phyloP scores from a whole-genome alignment of 192 early-diverging fungal species.

The Physocladia obscura region DNA sequence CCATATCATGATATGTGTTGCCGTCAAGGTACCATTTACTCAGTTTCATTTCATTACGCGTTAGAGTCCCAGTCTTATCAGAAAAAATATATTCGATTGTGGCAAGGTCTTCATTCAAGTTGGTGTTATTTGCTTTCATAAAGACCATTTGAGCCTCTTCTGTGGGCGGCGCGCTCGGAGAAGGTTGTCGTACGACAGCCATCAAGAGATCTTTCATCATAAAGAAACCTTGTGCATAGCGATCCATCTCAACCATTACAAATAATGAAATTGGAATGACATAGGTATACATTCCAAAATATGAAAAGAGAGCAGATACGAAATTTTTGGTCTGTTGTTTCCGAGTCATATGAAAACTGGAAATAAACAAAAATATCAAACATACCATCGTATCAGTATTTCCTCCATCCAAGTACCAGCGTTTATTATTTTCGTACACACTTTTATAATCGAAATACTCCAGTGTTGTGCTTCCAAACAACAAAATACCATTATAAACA shows the following conservation, averaged over 20 bases:
- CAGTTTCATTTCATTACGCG: constrained; percentile 55
- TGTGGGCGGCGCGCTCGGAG: constrained; percentile 22
- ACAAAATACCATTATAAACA: constrained; percentile 44
- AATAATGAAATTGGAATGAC: constrained; percentile 76
- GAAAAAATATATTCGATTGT: constrained; percentile 85
- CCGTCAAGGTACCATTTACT: constrained; percentile 73
- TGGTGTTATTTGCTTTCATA: constrained; percentile 51
- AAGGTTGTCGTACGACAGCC: constrained; percentile 27
- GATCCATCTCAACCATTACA: constrained; percentile 70
- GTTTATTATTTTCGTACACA: neutral
- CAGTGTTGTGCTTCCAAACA: constrained; percentile 33
- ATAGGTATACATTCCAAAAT: constrained; percentile 64
- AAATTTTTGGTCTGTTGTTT: constrained; percentile 27
- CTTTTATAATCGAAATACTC: constrained; percentile 36
- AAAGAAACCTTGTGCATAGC: constrained; percentile 61
- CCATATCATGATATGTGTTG: constrained; percentile 68
- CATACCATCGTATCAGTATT: constrained; percentile 8
- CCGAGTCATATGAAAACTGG: neutral
- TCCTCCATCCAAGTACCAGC: constrained; percentile 38
- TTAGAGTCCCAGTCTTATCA: constrained; percentile 63
- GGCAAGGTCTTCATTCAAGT: constrained; percentile 79
- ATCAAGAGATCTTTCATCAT: constrained; percentile 68
- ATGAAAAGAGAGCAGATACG: constrained; percentile 37
- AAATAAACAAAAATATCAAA: neutral
- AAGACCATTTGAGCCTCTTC: constrained; percentile 14